Conservation (phyloP, 305 asterid genomes). For the Fraxinus ornus region DNA sequence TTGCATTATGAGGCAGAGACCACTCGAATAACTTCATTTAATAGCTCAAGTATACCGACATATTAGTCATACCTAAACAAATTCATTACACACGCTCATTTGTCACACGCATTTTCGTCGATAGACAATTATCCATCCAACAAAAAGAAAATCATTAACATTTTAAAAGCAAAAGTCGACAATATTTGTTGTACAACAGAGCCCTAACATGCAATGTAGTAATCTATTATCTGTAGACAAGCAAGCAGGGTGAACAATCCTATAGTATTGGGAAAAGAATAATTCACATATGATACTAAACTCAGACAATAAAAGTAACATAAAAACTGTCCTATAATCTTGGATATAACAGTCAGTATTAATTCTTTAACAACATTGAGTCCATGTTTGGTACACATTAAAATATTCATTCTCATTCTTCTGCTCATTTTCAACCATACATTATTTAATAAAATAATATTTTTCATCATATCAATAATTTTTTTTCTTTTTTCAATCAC, state of each 20-base stretch:
- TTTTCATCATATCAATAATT: too few relatives aligned
- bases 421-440: too few relatives aligned
- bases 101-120: neutral
- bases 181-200: neutral
- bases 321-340: slow-evolving; percentile 22
- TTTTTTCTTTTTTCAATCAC: too few relatives aligned
- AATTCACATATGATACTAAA: neutral
- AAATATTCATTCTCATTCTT: too few relatives aligned
- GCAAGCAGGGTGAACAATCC: neutral
- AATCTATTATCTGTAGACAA: slow-evolving; percentile 9
- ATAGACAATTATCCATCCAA: neutral
- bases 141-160: neutral
- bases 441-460: too few relatives aligned
- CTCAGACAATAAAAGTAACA: slow-evolving; percentile 29
- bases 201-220: slow-evolving; percentile 8
- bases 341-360: slow-evolving; percentile 5
- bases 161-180: neutral
- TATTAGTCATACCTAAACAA: neutral
- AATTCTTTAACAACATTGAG: neutral
- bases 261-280: neutral
- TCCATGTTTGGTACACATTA: too few relatives aligned
- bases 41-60: neutral
- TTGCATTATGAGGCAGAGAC: neutral
- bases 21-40: neutral
- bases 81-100: neutral